Percentiles rank a stretch among this genome's conserved stretches.
phyloP scores from a whole-genome alignment of 495 filamentous ascomycete genomes.

The Viridothelium virens region DNA sequence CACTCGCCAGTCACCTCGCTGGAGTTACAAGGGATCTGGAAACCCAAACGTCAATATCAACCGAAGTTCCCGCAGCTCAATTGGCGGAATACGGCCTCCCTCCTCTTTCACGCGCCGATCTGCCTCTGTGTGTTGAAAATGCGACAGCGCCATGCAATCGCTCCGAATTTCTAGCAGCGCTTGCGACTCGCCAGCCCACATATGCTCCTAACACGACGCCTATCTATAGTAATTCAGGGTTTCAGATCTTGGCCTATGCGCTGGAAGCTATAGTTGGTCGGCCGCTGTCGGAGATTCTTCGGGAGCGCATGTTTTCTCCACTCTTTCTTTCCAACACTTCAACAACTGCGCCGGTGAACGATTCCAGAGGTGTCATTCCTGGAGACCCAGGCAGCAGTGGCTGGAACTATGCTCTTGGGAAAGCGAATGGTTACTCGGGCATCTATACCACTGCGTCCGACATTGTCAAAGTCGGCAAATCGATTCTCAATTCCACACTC shows the following conservation, averaged over 20 bases:
- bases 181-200: constrained; percentile 42
- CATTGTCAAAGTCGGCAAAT: constrained; percentile 22
- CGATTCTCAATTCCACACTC: constrained; percentile 22
- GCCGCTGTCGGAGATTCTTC: constrained; percentile 39
- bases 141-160: constrained; percentile 24
- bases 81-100: constrained; percentile 16
- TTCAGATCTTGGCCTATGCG: constrained; percentile 46
- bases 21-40: constrained; percentile 41
- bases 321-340: not conserved
- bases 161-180: constrained; percentile 48
- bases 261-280: constrained; percentile 48
- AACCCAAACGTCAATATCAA: not conserved
- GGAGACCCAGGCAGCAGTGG: constrained; percentile 14
- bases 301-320: constrained; percentile 28
- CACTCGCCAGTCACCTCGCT: constrained; percentile 39
- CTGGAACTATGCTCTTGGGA: constrained; percentile 19
- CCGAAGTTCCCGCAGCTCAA: not conserved
- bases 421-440: constrained; percentile 18
- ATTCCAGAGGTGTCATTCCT: constrained; percentile 22
- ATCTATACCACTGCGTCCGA: constrained; percentile 24
- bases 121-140: constrained; percentile 15
- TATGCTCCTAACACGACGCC: constrained; percentile 44
- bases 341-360: constrained; percentile 1
- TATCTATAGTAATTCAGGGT: constrained; percentile 51
- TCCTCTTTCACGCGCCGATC: constrained; percentile 12